A percentile compares a stretch with the other conserved stretches of the same genome.
Evolutionary conservation across 768 basidiomycete species (phyloP).

Genomic region (Pulveroboletus sp.): DNA sequence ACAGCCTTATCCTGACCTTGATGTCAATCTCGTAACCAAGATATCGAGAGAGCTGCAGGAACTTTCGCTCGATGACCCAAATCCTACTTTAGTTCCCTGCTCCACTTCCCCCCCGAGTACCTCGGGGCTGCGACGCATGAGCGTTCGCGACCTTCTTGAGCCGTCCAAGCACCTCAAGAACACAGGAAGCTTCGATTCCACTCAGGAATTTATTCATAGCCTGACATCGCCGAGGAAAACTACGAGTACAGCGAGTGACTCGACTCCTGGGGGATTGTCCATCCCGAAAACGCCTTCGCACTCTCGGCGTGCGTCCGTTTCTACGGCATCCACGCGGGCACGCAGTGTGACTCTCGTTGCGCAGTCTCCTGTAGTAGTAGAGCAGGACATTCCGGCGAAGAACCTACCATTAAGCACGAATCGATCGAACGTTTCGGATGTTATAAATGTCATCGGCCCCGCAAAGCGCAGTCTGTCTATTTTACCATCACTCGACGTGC

Average conservation of each 20-base stretch:
- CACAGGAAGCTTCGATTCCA: constrained; percentile 2
- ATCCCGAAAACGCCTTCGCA: constrained; percentile 18
- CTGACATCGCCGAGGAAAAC: constrained; percentile 8
- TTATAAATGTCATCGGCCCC: background rate
- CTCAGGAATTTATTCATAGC: constrained; percentile 2
- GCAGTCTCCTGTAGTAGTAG: constrained; percentile 4
- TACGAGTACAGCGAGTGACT: constrained; percentile 5
- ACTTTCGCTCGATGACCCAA: constrained; percentile 10
- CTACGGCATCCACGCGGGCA: constrained; percentile 11
- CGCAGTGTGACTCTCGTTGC: constrained; percentile 13
- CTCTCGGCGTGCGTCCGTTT: constrained; percentile 17
- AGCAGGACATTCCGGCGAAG: constrained; percentile 2
- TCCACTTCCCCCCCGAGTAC: background rate
- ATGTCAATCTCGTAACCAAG: constrained; percentile 17
- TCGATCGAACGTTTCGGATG: background rate
- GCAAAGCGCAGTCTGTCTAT: constrained; percentile 1
- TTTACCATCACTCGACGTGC: constrained; percentile 11
- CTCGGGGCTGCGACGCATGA: constrained; percentile 13
- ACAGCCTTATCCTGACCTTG: constrained; percentile 25
- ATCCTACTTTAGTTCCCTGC: constrained; percentile 3
- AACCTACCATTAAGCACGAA: background rate
- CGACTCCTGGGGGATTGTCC: background rate
- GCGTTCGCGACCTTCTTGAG: constrained; percentile 24
- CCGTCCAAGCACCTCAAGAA: constrained; percentile 10
- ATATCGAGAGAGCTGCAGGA: constrained; percentile 22